These are phyloP conservation scores for Kernera saxatilis DNA, from an alignment of 345 rosid species.

Conservation along the genomic window DNA sequence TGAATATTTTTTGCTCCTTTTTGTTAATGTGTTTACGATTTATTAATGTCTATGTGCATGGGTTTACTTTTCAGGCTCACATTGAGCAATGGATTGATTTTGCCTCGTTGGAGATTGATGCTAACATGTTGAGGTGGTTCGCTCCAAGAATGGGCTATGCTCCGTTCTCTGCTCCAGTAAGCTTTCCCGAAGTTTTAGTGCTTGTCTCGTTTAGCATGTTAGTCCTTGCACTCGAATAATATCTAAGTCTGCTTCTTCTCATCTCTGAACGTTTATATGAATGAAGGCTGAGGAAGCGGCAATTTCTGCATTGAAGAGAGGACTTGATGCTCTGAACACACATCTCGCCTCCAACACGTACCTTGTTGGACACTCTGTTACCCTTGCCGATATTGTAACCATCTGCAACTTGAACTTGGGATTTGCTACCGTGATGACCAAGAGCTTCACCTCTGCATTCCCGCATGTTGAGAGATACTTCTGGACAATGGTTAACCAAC, in stretches of 20 bases:
- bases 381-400: slow-evolving; percentile 77
- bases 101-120: slow-evolving; percentile 69
- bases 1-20: not conserved
- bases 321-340: slow-evolving; percentile 47
- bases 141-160: slow-evolving; percentile 54
- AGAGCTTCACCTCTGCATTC: slow-evolving; percentile 71
- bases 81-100: slow-evolving; percentile 98
- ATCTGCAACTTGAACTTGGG: slow-evolving; percentile 59
- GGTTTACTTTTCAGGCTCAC: slow-evolving; percentile 45
- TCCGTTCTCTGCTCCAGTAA: slow-evolving; percentile 72
- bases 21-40: not conserved
- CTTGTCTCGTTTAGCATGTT: not conserved
- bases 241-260: not conserved
- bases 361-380: slow-evolving; percentile 82
- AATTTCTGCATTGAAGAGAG: slow-evolving; percentile 31
- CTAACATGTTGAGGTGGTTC: slow-evolving; percentile 49
- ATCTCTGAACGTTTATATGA: not conserved
- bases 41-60: not conserved
- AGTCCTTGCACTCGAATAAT: not conserved
- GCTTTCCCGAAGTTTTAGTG: not conserved
- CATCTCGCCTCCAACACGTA: slow-evolving; percentile 65
- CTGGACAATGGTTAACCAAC: slow-evolving; percentile 91
- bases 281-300: slow-evolving; percentile 31
- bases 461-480: slow-evolving; percentile 90
- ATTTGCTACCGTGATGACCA: slow-evolving; percentile 45